Conservation (phyloP, 805 yeast species). For the Wickerhamiella shivajii region DNA sequence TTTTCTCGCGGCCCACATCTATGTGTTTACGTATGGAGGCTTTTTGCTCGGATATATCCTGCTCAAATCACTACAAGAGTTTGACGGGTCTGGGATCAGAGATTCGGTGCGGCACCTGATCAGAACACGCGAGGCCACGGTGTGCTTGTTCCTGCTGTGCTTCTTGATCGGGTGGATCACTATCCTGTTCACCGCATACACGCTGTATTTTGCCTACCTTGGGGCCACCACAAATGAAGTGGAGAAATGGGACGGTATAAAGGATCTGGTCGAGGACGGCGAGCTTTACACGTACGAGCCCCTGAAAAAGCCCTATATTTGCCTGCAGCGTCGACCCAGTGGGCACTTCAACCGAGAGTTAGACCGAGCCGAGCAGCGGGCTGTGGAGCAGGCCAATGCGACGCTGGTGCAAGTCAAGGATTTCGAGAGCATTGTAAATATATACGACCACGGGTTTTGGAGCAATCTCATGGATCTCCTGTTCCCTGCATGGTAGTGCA, state of each 20-base stretch:
- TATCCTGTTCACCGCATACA: constrained; percentile 31
- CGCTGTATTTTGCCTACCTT: constrained; percentile 35
- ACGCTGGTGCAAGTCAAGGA: constrained; percentile 16
- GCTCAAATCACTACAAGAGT: background rate
- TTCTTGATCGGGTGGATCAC: constrained; percentile 31
- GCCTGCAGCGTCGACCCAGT: constrained; percentile 18
- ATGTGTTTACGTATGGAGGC: constrained; percentile 34
- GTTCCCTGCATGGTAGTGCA: no score
- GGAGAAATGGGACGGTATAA: constrained; percentile 55
- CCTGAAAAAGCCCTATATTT: constrained; percentile 13
- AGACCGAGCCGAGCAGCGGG: constrained; percentile 17
- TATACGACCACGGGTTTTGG: constrained; percentile 26
- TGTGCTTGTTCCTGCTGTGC: constrained; percentile 32
- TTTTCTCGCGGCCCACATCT: constrained; percentile 37
- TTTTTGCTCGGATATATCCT: constrained; percentile 12
- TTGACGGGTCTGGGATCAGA: background rate
- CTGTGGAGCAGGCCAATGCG: constrained; percentile 16
- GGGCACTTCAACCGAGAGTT: constrained; percentile 19
- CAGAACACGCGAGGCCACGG: constrained; percentile 21
- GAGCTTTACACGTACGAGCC: constrained; percentile 24
- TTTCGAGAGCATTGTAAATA: constrained; percentile 25
- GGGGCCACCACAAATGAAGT: constrained; percentile 70
- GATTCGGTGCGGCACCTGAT: no score
- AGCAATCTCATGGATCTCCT: constrained; percentile 13
- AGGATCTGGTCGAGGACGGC: constrained; percentile 33